These are phyloP conservation scores for Leccinum rimulosum DNA, from an alignment of 768 basidiomycete species.

Conservation along the genomic window DNA sequence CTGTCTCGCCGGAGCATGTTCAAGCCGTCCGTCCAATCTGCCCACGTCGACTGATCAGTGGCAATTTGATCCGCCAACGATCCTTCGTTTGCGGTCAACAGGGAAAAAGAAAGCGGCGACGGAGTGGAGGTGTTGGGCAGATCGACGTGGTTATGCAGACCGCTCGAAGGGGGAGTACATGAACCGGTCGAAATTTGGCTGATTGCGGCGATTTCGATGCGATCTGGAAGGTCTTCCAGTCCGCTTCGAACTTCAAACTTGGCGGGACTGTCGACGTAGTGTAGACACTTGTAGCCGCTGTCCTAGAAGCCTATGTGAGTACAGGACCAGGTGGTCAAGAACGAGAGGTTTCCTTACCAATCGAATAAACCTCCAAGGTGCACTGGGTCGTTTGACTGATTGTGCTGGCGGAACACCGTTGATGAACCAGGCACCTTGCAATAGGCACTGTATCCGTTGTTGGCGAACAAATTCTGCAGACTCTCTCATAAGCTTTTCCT, in stretches of 20 bases:
- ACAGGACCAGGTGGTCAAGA: neutral
- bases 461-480: conserved; percentile 87
- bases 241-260: conserved; percentile 80
- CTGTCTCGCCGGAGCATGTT: conserved; percentile 83
- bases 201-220: conserved; percentile 77
- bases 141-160: conserved; percentile 59
- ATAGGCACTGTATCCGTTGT: conserved; percentile 83
- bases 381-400: conserved; percentile 52
- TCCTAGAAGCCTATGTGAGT: conserved; percentile 48
- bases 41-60: conserved; percentile 75
- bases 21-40: conserved; percentile 93
- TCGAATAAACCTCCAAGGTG: conserved; percentile 86
- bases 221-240: conserved; percentile 83
- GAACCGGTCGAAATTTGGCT: conserved; percentile 77
- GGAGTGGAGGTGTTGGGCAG: conserved; percentile 54
- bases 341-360: conserved; percentile 48
- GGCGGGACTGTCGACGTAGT: conserved; percentile 78
- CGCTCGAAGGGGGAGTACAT: conserved; percentile 65
- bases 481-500: conserved; percentile 84
- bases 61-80: conserved; percentile 79
- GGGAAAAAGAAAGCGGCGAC: conserved; percentile 74
- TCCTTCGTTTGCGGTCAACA: conserved; percentile 66
- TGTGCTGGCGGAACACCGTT: conserved; percentile 60
- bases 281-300: conserved; percentile 72
- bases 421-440: conserved; percentile 92